A percentile compares a stretch with the other conserved stretches of the same genome.
Conservation (phyloP, 106 monocot species). For the Allium fistulosum region DNA sequence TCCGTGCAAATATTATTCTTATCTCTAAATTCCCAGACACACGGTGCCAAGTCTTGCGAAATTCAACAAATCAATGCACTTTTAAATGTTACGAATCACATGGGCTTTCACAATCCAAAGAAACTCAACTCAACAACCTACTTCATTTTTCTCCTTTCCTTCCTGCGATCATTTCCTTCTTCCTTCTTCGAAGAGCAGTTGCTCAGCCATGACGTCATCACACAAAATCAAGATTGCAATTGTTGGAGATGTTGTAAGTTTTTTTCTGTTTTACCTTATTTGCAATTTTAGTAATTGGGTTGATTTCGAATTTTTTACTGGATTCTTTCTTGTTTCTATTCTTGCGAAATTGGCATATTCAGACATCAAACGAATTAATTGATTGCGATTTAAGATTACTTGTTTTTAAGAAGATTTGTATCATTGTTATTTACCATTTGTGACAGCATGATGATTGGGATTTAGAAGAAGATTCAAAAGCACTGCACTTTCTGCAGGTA, state of each 20-base stretch:
- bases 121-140: constrained; percentile 1
- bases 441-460: constrained; percentile 88
- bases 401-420: background rate
- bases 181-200: constrained; percentile 7
- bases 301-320: background rate
- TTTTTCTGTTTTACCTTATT: background rate
- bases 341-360: background rate
- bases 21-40: too few relatives aligned
- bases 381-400: background rate
- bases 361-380: background rate
- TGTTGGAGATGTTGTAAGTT: constrained; percentile 73
- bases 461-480: constrained; percentile 67
- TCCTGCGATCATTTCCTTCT: background rate
- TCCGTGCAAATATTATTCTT: too few relatives aligned
- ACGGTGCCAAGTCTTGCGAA: too few relatives aligned
- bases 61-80: background rate
- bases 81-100: constrained; percentile 9
- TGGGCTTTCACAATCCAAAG: background rate
- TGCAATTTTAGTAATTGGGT: background rate
- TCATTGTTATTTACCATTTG: constrained; percentile 15
- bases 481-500: constrained; percentile 79
- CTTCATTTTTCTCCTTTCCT: background rate
- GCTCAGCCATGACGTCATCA: constrained; percentile 14
- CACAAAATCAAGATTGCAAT: constrained; percentile 62
- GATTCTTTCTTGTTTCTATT: background rate